These are phyloP conservation scores for Coelastrella sp. DNA, from an alignment of 139 green algal species.

Conservation along the genomic window DNA sequence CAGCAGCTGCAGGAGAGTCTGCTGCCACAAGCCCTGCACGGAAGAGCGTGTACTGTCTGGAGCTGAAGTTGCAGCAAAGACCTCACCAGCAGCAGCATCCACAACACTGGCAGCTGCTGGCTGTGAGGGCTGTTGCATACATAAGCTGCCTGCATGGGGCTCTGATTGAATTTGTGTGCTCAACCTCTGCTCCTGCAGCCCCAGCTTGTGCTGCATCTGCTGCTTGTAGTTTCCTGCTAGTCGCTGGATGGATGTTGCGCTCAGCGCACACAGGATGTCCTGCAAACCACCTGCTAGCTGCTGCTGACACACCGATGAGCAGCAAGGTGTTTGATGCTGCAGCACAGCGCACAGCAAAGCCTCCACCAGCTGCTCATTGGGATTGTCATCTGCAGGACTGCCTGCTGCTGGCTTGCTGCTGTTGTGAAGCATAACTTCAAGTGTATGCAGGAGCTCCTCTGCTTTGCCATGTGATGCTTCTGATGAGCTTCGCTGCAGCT, in stretches of 20 bases:
- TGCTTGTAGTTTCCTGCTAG: slow-evolving; percentile 4
- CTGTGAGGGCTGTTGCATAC: no score
- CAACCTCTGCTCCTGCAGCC: neutral
- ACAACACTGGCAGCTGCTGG: no score
- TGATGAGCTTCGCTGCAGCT: no score
- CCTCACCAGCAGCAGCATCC: no score
- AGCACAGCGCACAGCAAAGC: neutral
- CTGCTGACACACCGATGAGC: neutral
- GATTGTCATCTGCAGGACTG: neutral
- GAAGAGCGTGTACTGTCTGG: no score
- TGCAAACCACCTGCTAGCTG: neutral
- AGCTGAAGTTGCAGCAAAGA: no score
- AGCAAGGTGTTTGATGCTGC: neutral
- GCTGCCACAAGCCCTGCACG: neutral
- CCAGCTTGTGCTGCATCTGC: neutral
- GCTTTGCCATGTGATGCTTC: no score
- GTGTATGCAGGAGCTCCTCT: no score
- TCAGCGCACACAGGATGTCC: neutral
- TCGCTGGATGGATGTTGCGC: neutral
- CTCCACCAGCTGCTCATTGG: slow-evolving; percentile 1
- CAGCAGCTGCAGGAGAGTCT: neutral
- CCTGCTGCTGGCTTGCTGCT: neutral
- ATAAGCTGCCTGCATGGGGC: no score
- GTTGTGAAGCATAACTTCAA: no score
- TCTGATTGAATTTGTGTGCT: neutral